Conservation (phyloP, 768 basidiomycete species). For the Phaffia tasmanica region DNA sequence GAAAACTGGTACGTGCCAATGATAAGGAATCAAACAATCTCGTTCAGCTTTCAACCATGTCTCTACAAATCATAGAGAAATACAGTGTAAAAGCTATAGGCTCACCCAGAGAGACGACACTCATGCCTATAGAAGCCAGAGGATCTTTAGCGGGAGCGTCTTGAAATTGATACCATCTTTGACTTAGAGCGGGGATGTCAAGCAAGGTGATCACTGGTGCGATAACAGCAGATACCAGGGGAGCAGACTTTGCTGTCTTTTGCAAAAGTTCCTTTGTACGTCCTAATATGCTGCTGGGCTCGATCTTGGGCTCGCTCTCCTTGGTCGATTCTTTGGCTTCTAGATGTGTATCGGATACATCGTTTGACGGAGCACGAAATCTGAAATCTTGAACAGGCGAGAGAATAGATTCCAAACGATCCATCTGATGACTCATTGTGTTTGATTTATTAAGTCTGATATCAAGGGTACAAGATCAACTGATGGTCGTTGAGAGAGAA, state of each 20-base stretch:
- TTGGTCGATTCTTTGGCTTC: too few species aligned
- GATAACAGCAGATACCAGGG: constrained; percentile 10
- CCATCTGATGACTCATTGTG: too few species aligned
- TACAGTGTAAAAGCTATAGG: background rate
- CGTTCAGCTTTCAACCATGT: background rate
- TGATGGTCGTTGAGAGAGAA: too few species aligned
- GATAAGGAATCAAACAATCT: background rate
- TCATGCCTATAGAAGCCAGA: constrained; percentile 6
- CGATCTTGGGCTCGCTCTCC: background rate
- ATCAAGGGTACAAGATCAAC: too few species aligned
- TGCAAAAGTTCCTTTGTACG: background rate
- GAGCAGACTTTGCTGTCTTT: background rate
- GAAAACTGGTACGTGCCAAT: background rate
- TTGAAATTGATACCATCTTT: constrained; percentile 14
- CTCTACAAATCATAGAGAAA: background rate
- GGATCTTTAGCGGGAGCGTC: background rate
- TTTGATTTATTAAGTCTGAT: too few species aligned
- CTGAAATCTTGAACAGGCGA: too few species aligned
- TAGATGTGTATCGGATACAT: too few species aligned
- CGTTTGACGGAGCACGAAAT: too few species aligned
- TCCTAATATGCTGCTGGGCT: background rate
- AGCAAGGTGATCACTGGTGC: constrained; percentile 25
- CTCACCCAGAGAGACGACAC: constrained; percentile 12
- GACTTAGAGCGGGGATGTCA: constrained; percentile 24
- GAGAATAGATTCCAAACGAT: too few species aligned